These are phyloP conservation scores for Monilinia fructicola DNA, from an alignment of 2,329 filamentous ascomycete species.

Conservation along the genomic window DNA sequence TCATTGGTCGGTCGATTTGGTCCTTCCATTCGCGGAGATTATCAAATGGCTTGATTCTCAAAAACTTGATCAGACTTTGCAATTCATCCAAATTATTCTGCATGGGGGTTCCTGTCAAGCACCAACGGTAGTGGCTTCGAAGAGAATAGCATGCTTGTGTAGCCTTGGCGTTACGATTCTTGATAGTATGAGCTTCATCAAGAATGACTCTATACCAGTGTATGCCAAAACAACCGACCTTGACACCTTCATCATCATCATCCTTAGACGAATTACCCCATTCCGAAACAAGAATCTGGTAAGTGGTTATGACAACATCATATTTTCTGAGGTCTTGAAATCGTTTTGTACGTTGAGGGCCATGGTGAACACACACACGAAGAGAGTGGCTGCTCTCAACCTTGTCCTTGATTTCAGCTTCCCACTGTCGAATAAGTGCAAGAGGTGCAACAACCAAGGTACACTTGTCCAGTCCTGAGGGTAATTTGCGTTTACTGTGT, in stretches of 20 bases:
- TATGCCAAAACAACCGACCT: conserved; percentile 83
- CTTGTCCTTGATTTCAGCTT: conserved; percentile 84
- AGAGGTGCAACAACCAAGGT: conserved; percentile 92
- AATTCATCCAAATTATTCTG: conserved; percentile 98
- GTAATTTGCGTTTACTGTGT: conserved; percentile 63
- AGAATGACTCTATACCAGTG: conserved; percentile 95
- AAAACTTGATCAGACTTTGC: conserved; percentile 88
- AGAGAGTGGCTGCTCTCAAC: conserved; percentile 68
- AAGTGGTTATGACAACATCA: conserved; percentile 96
- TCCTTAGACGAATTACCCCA: conserved; percentile 67
- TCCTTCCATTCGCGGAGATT: conserved; percentile 85
- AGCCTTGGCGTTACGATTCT: conserved; percentile 94
- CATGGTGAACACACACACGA: conserved; percentile 87
- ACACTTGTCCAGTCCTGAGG: conserved; percentile 67
- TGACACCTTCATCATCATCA: conserved; percentile 57
- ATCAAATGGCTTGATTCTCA: conserved; percentile 88
- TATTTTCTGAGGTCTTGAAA: conserved; percentile 75
- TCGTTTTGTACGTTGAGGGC: conserved; percentile 77
- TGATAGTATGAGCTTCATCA: conserved; percentile 97
- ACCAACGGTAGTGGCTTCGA: conserved; percentile 88
- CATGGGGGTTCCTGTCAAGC: conserved; percentile 92
- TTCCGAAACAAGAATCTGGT: conserved; percentile 92
- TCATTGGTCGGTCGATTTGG: conserved; percentile 86
- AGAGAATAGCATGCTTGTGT: conserved; percentile 90
- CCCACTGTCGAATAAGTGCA: conserved; percentile 96